Conservation (phyloP, 2,329 filamentous ascomycete species). For the Cryphonectria radicalis region DNA sequence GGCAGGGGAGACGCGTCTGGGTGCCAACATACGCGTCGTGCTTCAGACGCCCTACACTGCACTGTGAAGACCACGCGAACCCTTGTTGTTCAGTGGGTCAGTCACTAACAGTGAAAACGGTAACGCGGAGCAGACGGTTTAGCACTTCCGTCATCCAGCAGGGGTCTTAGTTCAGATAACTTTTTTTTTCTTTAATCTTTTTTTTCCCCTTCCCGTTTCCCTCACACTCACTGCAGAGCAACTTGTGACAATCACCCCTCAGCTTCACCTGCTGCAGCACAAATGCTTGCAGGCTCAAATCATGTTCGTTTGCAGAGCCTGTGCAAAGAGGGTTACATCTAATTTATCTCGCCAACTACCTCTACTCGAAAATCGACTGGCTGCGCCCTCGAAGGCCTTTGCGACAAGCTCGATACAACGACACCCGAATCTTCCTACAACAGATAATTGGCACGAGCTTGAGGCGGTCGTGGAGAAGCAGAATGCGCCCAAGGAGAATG, state of each 20-base stretch:
- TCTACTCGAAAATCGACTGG: constrained; percentile 25
- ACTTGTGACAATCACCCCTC: neutral
- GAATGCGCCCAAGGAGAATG: constrained; percentile 30
- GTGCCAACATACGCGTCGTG: constrained; percentile 21
- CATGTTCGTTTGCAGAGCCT: constrained; percentile 48
- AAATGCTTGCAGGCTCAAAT: constrained; percentile 6
- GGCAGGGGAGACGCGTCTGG: constrained; percentile 26
- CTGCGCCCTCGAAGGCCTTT: constrained; percentile 19
- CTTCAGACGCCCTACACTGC: constrained; percentile 2
- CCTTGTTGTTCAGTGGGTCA: constrained; percentile 19
- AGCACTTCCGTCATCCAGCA: neutral
- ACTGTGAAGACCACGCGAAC: constrained; percentile 28
- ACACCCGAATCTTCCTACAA: neutral
- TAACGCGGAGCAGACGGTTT: neutral
- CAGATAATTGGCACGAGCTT: constrained; percentile 19
- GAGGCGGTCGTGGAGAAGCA: constrained; percentile 15
- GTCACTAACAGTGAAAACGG: neutral
- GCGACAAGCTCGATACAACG: constrained; percentile 23
- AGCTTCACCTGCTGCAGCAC: constrained; percentile 11
- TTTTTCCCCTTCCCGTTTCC: neutral
- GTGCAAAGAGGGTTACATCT: constrained; percentile 37
- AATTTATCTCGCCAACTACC: constrained; percentile 27
- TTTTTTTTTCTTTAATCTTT: neutral
- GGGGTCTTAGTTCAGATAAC: neutral
- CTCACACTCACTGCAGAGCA: neutral